Percentiles rank a stretch among this genome's conserved stretches.
These are phyloP conservation scores for Fusarium succisae DNA, from an alignment of 2,329 filamentous ascomycete genomes.

Conservation along the genomic window DNA sequence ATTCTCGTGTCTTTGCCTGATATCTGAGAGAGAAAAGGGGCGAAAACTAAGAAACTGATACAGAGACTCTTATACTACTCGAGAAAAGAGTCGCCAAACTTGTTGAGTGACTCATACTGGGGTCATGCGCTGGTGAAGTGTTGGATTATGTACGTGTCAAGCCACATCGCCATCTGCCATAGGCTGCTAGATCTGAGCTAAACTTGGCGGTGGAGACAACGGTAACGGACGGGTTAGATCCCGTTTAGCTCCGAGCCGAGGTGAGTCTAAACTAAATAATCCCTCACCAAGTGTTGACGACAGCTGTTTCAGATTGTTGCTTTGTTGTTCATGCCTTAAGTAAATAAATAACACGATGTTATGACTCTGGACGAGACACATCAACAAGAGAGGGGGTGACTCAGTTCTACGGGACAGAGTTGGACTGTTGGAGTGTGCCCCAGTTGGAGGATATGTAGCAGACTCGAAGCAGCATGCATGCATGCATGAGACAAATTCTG, in stretches of 20 bases:
- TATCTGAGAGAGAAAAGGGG: not conserved
- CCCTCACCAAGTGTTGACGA: not conserved
- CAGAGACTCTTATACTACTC: not conserved
- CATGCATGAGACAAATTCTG: not conserved
- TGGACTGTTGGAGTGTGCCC: not conserved
- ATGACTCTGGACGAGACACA: not conserved
- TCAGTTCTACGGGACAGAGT: not conserved
- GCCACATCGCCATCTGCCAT: conserved; percentile 13
- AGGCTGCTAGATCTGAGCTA: conserved; percentile 12
- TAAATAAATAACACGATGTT: not conserved
- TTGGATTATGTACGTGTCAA: conserved; percentile 23
- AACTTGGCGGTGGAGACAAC: not conserved
- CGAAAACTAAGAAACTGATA: not conserved
- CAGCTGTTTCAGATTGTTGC: not conserved
- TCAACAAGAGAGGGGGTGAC: not conserved
- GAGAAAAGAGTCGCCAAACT: not conserved
- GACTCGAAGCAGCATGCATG: not conserved
- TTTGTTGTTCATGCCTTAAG: not conserved
- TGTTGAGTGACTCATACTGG: conserved; percentile 15
- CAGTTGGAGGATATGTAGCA: not conserved
- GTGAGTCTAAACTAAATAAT: not conserved
- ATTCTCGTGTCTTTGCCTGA: not conserved
- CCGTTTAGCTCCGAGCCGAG: conserved; percentile 6
- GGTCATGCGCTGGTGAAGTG: conserved; percentile 14
- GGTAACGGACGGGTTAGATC: not conserved